Conservation (phyloP, 78 protist species). For the Cavenderia fasciculata region DNA sequence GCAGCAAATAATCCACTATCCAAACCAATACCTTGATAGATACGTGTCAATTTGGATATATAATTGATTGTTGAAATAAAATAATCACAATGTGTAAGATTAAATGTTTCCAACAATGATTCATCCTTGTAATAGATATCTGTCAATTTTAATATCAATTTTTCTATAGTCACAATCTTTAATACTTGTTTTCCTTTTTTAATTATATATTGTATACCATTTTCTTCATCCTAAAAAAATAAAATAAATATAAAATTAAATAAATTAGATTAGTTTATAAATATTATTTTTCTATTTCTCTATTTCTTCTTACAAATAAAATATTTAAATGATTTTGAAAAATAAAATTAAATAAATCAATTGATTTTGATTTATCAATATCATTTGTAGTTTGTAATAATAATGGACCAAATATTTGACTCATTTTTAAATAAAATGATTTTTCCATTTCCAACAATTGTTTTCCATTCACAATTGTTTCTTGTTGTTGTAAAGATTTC, state of each 20-base stretch:
- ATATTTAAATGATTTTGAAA: background rate
- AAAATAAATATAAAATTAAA: too few species aligned
- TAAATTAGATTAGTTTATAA: too few species aligned
- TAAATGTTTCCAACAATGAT: constrained; percentile 32
- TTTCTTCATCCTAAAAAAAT: background rate
- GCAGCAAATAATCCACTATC: too few species aligned
- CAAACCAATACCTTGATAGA: too few species aligned
- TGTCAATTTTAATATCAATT: constrained; percentile 13
- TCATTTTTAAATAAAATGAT: too few species aligned
- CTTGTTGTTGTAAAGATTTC: too few species aligned
- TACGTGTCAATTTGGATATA: background rate
- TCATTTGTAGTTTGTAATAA: constrained; percentile 3
- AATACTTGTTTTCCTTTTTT: constrained; percentile 52
- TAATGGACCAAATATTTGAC: constrained; percentile 52
- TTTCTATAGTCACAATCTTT: constrained; percentile 30
- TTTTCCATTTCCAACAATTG: too few species aligned
- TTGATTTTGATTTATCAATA: too few species aligned
- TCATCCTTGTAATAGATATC: constrained; percentile 57
- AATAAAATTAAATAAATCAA: background rate
- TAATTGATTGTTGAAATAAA: constrained; percentile 10
- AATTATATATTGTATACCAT: constrained; percentile 9
- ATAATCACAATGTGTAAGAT: constrained; percentile 49
- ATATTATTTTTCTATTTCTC: too few species aligned
- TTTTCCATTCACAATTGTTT: too few species aligned
- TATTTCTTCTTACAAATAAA: background rate